These are phyloP conservation scores for Fusarium paranaense DNA, from an alignment of 2,329 filamentous ascomycete species.

Conservation along the genomic window DNA sequence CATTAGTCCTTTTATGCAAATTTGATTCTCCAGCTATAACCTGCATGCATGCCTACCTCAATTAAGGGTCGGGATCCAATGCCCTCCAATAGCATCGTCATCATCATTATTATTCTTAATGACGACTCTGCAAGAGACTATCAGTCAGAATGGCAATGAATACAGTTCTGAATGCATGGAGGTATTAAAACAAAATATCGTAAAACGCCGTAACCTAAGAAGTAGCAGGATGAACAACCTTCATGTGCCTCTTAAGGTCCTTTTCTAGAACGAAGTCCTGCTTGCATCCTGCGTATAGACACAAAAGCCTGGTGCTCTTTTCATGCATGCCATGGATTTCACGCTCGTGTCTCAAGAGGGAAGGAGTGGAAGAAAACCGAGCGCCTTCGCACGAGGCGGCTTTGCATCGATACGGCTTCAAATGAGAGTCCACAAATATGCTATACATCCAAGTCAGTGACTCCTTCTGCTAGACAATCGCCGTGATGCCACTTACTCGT, in stretches of 20 bases:
- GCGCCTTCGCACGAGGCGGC: constrained; percentile 82
- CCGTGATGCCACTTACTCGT: constrained; percentile 77
- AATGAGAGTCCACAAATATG: constrained; percentile 96
- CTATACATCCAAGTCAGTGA: constrained; percentile 60
- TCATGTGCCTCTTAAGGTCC: constrained; percentile 98
- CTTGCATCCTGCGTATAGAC: constrained; percentile 88
- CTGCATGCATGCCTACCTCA: constrained; percentile 50
- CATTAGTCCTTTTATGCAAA: too few relatives aligned
- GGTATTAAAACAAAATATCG: too few relatives aligned
- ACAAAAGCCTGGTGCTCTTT: constrained; percentile 86
- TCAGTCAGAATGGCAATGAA: too few relatives aligned
- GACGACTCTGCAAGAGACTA: too few relatives aligned
- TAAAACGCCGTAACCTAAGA: too few relatives aligned
- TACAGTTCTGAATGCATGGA: too few relatives aligned
- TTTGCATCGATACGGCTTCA: constrained; percentile 98
- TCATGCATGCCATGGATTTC: constrained; percentile 96
- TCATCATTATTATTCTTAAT: too few relatives aligned
- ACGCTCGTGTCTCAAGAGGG: constrained; percentile 91
- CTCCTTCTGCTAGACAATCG: background rate
- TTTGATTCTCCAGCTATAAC: too few relatives aligned
- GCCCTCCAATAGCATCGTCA: too few relatives aligned
- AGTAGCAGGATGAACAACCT: constrained; percentile 75
- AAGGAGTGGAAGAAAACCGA: constrained; percentile 94
- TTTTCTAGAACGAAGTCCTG: constrained; percentile 86
- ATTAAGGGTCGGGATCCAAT: too few relatives aligned